phyloP scores from a whole-genome alignment of 208 protist genomes.

The Leptomonas pyrrhocoris region DNA sequence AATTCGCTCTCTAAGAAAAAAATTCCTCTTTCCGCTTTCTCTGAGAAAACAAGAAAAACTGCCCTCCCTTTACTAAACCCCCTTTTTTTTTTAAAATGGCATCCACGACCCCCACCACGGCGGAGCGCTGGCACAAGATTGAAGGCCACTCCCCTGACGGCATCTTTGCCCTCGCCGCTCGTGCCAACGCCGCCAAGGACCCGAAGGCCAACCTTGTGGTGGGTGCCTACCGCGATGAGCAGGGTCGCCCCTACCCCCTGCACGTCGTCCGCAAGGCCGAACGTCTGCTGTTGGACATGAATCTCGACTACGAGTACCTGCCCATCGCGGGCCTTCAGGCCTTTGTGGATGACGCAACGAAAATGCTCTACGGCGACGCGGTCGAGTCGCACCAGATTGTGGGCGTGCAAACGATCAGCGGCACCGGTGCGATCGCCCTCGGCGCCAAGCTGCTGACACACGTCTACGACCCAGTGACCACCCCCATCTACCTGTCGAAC shows the following conservation, averaged over 20 bases:
- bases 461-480: slow-evolving; percentile 34
- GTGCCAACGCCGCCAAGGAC: slow-evolving; percentile 46
- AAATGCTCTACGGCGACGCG: slow-evolving; percentile 9
- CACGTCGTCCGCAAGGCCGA: slow-evolving; percentile 92
- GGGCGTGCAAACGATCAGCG: slow-evolving; percentile 85
- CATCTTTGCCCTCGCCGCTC: slow-evolving; percentile 51
- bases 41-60: not conserved
- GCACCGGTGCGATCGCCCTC: slow-evolving; percentile 87
- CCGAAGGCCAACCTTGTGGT: slow-evolving; percentile 97
- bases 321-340: slow-evolving; percentile 91
- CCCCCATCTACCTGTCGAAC: slow-evolving; percentile 78
- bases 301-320: slow-evolving; percentile 97
- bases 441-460: slow-evolving; percentile 66
- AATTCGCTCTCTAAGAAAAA: not conserved
- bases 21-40: not conserved
- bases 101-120: slow-evolving; percentile 14
- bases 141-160: slow-evolving; percentile 40
- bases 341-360: slow-evolving; percentile 71
- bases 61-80: not conserved
- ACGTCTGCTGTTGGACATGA: slow-evolving; percentile 55
- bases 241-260: slow-evolving; percentile 94
- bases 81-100: not conserved
- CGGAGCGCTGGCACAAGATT: slow-evolving; percentile 37
- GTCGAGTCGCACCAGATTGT: slow-evolving; percentile 57
- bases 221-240: slow-evolving; percentile 97